Evolutionary conservation across 139 green algal genomes (phyloP).

Genomic region (Coelastrella sp.): DNA sequence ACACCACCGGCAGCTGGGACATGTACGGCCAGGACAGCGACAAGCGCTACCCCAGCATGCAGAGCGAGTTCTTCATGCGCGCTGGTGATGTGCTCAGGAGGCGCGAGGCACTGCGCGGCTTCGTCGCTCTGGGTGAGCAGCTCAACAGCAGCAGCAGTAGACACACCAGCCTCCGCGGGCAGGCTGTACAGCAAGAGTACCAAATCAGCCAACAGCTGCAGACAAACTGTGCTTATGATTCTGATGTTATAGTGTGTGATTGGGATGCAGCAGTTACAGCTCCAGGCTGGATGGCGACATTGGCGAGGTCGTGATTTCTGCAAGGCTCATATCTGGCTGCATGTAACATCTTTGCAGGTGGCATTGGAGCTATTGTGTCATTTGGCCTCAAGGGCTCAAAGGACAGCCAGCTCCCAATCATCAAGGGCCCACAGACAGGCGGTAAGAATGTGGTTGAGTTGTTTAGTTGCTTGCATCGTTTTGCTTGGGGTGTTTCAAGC

Average conservation of each 20-base stretch:
- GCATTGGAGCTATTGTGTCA: constrained; percentile 71
- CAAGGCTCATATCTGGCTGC: too few relatives aligned
- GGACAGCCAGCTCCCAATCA: constrained; percentile 91
- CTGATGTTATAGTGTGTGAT: not conserved
- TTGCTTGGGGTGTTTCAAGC: not conserved
- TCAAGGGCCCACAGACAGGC: constrained; percentile 7
- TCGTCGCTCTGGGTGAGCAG: constrained; percentile 82
- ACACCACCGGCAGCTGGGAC: constrained; percentile 95
- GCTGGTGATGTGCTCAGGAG: constrained; percentile 86
- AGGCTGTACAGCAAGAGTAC: constrained; percentile 46
- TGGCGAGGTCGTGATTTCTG: too few relatives aligned
- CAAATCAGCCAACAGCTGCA: too few relatives aligned
- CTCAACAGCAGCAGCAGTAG: not conserved
- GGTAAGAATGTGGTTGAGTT: not conserved
- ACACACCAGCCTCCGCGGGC: constrained; percentile 66
- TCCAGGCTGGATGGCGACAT: not conserved
- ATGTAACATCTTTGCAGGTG: constrained; percentile 51
- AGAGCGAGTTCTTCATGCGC: constrained; percentile 95
- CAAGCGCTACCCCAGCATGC: constrained; percentile 87
- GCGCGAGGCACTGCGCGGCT: constrained; percentile 89
- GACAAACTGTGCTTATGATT: not conserved
- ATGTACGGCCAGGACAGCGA: constrained; percentile 93
- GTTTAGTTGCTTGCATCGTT: not conserved
- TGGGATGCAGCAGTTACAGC: not conserved
- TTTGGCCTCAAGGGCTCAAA: constrained; percentile 88